These are phyloP conservation scores for Spathaspora gorwiae DNA, from an alignment of 805 yeast species.

Conservation along the genomic window DNA sequence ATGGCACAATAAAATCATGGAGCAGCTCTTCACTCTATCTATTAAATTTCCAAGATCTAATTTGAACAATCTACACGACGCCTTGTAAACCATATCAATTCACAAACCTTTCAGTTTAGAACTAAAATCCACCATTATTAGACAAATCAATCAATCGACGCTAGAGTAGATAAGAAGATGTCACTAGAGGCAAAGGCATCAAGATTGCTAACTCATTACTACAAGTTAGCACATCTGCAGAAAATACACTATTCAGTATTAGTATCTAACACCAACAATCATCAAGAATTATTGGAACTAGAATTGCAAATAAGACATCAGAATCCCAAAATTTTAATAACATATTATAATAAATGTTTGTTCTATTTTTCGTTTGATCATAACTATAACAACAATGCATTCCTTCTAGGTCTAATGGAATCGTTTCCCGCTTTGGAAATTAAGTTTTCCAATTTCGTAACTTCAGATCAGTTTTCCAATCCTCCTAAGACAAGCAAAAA, in stretches of 20 bases:
- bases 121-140: no score
- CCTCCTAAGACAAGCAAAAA: slow-evolving; percentile 20
- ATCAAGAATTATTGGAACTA: slow-evolving; percentile 36
- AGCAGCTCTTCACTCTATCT: no score
- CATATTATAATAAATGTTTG: slow-evolving; percentile 38
- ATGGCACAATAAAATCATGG: no score
- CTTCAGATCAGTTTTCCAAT: slow-evolving; percentile 23
- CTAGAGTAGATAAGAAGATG: background rate
- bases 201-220: slow-evolving; percentile 33
- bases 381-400: slow-evolving; percentile 8
- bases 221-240: slow-evolving; percentile 35
- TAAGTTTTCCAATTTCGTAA: slow-evolving; percentile 18
- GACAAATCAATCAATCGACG: no score
- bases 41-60: no score
- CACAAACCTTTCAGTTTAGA: no score
- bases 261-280: slow-evolving; percentile 22
- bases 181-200: slow-evolving; percentile 18
- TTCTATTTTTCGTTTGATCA: slow-evolving; percentile 33
- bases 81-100: no score
- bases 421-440: slow-evolving; percentile 22
- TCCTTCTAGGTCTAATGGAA: slow-evolving; percentile 10
- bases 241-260: slow-evolving; percentile 27
- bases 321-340: slow-evolving; percentile 33
- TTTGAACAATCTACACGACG: no score
- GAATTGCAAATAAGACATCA: slow-evolving; percentile 33